A percentile compares a stretch with the other conserved stretches of the same genome.
Conservation (phyloP, 805 yeast genomes). For the Kazachstania psychrophila region DNA sequence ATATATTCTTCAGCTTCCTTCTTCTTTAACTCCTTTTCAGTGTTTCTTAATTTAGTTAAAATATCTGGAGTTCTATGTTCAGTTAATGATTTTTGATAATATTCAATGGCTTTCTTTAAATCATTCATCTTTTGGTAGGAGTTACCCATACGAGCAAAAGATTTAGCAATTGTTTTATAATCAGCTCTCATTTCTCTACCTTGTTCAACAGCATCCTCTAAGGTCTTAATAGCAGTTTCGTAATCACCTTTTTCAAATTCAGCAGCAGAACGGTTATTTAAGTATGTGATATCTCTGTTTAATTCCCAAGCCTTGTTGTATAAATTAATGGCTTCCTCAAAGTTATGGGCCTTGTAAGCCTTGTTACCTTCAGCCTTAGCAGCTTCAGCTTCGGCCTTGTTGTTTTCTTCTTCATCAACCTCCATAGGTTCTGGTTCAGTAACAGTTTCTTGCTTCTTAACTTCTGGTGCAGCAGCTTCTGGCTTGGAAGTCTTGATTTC, state of each 20-base stretch:
- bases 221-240: conserved; percentile 74
- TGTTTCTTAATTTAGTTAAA: conserved; percentile 71
- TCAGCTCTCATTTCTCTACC: conserved; percentile 89
- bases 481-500: conserved; percentile 16
- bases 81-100: conserved; percentile 82
- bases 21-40: conserved; percentile 78
- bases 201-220: conserved; percentile 74
- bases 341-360: conserved; percentile 75
- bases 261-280: conserved; percentile 96
- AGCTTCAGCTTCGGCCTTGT: conserved; percentile 49
- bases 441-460: conserved; percentile 7
- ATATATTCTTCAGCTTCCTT: conserved; percentile 71
- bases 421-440: conserved; percentile 31
- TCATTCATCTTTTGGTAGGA: conserved; percentile 69
- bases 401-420: conserved; percentile 29
- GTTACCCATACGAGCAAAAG: conserved; percentile 86
- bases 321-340: conserved; percentile 83
- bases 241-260: conserved; percentile 92
- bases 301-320: conserved; percentile 83
- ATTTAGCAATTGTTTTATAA: conserved; percentile 83
- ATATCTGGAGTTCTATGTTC: conserved; percentile 97
- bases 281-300: conserved; percentile 76
- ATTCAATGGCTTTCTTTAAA: conserved; percentile 60
- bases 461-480: conserved; percentile 12
- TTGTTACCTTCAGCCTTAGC: conserved; percentile 80